A percentile compares a stretch with the other conserved stretches of the same genome.
Conservation (phyloP, 306 rosid genomes). For the Canavalia ensiformis region DNA sequence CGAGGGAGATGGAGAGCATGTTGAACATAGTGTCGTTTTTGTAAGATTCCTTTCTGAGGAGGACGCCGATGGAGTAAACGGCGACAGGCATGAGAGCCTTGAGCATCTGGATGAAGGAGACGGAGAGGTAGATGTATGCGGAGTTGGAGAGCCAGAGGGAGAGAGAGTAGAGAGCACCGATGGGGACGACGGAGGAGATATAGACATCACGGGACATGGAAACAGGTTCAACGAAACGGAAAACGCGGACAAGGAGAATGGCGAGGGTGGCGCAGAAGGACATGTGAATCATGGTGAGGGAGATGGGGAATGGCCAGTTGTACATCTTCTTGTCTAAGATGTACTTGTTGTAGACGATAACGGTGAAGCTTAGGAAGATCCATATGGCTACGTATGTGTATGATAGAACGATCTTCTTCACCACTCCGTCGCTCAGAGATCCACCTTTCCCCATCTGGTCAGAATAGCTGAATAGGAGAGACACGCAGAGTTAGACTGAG, state of each 20-base stretch:
- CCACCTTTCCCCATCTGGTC: slow-evolving; percentile 76
- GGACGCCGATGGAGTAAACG: slow-evolving; percentile 84
- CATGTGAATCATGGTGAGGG: slow-evolving; percentile 98
- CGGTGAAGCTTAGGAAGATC: slow-evolving; percentile 92
- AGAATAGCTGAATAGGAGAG: too few species aligned
- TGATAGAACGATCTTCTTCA: slow-evolving; percentile 80
- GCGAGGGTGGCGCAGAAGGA: slow-evolving; percentile 86
- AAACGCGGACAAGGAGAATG: slow-evolving; percentile 68
- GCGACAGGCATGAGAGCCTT: slow-evolving; percentile 97
- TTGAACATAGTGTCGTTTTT: slow-evolving; percentile 78
- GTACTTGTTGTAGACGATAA: slow-evolving; percentile 95
- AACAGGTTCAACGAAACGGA: slow-evolving; percentile 76
- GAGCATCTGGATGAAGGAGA: slow-evolving; percentile 92
- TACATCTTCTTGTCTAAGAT: slow-evolving; percentile 95
- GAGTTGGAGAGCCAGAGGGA: slow-evolving; percentile 95
- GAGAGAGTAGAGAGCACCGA: slow-evolving; percentile 84
- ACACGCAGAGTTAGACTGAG: too few species aligned
- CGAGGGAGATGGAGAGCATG: slow-evolving; percentile 87
- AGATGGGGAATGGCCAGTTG: slow-evolving; percentile 88
- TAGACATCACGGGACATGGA: slow-evolving; percentile 78
- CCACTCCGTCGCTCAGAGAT: slow-evolving; percentile 76
- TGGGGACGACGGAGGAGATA: slow-evolving; percentile 84
- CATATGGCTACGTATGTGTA: slow-evolving; percentile 86
- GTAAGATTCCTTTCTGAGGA: slow-evolving; percentile 67
- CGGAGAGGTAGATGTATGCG: slow-evolving; percentile 92